phyloP scores from a whole-genome alignment of 2,329 filamentous ascomycete genomes.

The Arachnomyces sp. region DNA sequence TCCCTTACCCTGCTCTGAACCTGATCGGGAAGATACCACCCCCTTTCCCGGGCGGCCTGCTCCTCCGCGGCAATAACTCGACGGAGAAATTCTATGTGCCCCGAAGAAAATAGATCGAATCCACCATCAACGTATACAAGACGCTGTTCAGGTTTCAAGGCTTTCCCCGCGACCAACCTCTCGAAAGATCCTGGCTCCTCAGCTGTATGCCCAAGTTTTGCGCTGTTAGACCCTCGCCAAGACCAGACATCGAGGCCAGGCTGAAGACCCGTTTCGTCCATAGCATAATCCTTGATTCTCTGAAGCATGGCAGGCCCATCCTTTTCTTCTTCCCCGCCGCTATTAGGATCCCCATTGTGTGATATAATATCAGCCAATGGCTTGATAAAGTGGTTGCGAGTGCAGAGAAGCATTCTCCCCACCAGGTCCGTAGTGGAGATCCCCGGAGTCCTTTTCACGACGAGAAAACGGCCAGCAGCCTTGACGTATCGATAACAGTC shows the following conservation, averaged over 20 bases:
- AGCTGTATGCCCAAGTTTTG: slow-evolving; percentile 29
- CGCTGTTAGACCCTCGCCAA: slow-evolving; percentile 54
- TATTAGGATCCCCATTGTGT: slow-evolving; percentile 56
- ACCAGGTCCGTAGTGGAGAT: slow-evolving; percentile 98
- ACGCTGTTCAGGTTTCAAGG: slow-evolving; percentile 66
- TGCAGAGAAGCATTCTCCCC: slow-evolving; percentile 92
- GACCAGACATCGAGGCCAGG: slow-evolving; percentile 81
- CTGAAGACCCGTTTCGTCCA: slow-evolving; percentile 68
- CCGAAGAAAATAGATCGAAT: slow-evolving; percentile 92
- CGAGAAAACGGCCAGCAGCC: slow-evolving; percentile 84
- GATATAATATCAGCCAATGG: slow-evolving; percentile 45
- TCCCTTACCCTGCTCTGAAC: slow-evolving; percentile 54
- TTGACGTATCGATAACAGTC: slow-evolving; percentile 99
- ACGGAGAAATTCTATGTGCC: slow-evolving; percentile 90
- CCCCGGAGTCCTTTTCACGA: slow-evolving; percentile 90
- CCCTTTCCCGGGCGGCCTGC: slow-evolving; percentile 54
- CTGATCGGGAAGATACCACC: slow-evolving; percentile 65
- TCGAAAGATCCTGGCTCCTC: slow-evolving; percentile 60
- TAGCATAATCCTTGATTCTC: slow-evolving; percentile 77
- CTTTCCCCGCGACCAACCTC: slow-evolving; percentile 61
- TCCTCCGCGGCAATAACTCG: slow-evolving; percentile 68
- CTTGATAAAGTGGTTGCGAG: slow-evolving; percentile 85
- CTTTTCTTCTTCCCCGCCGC: slow-evolving; percentile 60
- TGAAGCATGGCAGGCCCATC: slow-evolving; percentile 52
- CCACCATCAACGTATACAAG: slow-evolving; percentile 94